Base-by-base conservation (phyloP, 352 stramenopile genomes). In the Paralagenidium karlingii region DNA sequence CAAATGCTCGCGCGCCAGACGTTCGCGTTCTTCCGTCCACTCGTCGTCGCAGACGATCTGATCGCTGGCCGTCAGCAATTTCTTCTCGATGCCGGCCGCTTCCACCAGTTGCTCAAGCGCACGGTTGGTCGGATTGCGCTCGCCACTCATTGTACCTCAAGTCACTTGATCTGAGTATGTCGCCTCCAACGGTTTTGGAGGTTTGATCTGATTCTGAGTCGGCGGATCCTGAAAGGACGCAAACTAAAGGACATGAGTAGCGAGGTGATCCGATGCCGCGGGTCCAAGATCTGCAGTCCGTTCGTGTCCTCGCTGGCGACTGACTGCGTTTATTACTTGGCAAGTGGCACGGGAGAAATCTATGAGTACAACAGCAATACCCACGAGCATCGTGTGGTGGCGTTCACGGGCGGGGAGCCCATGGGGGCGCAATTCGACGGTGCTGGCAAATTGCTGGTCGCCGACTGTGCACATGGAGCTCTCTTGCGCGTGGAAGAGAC, bases 21-120 rank as follows among this genome's bases (percentile, higher is more conserved):
- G 55, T 57, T 85, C 69, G 29, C 78, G 78, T 53, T 91, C 71
- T 34, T 75, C 54, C 6, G 73, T 89, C 78, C 78, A 91, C 57
- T 75, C 69, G 34, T 91, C 78, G 29, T 89, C 75, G 37, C 67
- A 82, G 24, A 88, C 68, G 26, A 91, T 48, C 30, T 51, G 46
- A 21, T 79, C 47, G 5, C 65, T 64, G 31, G 83, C 71, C 45
- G 78, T 55, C 34, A 83, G 61, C 38, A 91, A 59, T 38, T 60
- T 53, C 30, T 81, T 82, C 26, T 42, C 52, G 24, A 84, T 64
- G 43, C 77, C 77, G 16, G 77, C 66, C 45, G 76, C 67, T 54
- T 75, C 66, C 45, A 88, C 77, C 31, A 91, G 68, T 50, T 69
- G 59, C 57, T 86, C 74, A 36, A 88, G 58, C 50, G 65, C 63